These are phyloP conservation scores for Bryum argenteum DNA, from an alignment of 225 moss, liverwort and hornwort genomes.

Conservation along the genomic window DNA sequence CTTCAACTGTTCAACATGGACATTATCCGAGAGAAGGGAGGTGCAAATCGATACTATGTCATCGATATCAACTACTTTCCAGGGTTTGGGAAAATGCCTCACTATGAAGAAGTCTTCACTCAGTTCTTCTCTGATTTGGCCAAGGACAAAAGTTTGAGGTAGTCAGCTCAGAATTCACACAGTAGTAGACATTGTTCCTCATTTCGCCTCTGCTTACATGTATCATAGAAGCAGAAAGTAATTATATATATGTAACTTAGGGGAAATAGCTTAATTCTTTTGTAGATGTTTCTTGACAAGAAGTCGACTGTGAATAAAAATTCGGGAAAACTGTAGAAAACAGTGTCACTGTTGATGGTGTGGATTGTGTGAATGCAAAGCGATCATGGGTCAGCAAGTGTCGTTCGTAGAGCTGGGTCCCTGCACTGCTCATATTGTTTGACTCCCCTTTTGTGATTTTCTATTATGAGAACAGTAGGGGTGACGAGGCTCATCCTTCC, in stretches of 20 bases:
- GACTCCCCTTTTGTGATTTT: too few relatives aligned
- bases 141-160: slow-evolving; percentile 23
- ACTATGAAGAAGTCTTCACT: slow-evolving; percentile 53
- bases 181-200: slow-evolving; percentile 18
- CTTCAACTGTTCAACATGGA: slow-evolving; percentile 57
- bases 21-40: slow-evolving; percentile 61
- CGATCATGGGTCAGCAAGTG: too few relatives aligned
- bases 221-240: slow-evolving; percentile 1
- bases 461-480: too few relatives aligned
- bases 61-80: slow-evolving; percentile 63
- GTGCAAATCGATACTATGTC: slow-evolving; percentile 54
- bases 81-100: slow-evolving; percentile 64
- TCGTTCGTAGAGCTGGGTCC: too few relatives aligned
- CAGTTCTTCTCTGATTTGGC: slow-evolving; percentile 53
- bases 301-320: too few relatives aligned
- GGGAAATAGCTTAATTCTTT: slow-evolving; percentile 30
- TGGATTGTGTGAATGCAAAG: too few relatives aligned
- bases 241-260: neutral
- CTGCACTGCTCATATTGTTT: too few relatives aligned
- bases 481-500: too few relatives aligned
- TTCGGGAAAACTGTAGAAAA: slow-evolving; percentile 22
- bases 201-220: neutral
- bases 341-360: too few relatives aligned
- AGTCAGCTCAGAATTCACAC: slow-evolving; percentile 6
- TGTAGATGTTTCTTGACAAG: slow-evolving; percentile 33